A percentile compares a stretch with the other conserved stretches of the same genome.
These are phyloP conservation scores for Grigorovia transvaalensis DNA, from an alignment of 805 yeast genomes.

Conservation along the genomic window DNA sequence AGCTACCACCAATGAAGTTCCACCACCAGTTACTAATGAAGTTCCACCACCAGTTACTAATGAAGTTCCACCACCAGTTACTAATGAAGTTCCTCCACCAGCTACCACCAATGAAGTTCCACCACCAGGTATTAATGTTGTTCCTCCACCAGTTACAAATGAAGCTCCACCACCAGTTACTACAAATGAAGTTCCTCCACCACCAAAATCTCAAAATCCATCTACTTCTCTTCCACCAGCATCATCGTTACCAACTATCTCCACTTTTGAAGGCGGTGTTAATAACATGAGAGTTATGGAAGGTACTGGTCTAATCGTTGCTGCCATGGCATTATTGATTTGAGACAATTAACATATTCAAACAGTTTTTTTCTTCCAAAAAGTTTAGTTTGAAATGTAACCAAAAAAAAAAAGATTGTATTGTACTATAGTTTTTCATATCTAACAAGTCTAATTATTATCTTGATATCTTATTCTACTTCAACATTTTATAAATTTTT, in stretches of 20 bases:
- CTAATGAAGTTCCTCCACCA: not conserved
- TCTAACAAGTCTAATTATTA: not conserved
- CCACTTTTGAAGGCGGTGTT: conserved; percentile 1
- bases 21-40: not conserved
- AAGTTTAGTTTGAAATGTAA: not conserved
- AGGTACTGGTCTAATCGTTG: not conserved
- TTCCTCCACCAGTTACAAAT: not conserved
- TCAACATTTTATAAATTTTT: too few species aligned
- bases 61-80: conserved; percentile 1
- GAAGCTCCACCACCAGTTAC: not conserved
- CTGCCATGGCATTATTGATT: conserved; percentile 1
- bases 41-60: not conserved
- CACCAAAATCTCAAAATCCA: not conserved
- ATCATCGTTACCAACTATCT: not conserved
- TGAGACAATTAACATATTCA: not conserved
- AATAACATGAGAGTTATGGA: not conserved
- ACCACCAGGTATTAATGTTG: not conserved
- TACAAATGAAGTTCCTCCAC: too few species aligned
- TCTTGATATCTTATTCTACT: not conserved
- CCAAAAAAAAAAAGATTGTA: not conserved
- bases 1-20: not conserved
- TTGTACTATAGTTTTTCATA: not conserved
- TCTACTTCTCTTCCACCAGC: not conserved
- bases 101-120: not conserved
- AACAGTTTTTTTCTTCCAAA: not conserved